Base-by-base conservation (phyloP, 495 filamentous ascomycete genomes). In the Tuber umbilicatum region DNA sequence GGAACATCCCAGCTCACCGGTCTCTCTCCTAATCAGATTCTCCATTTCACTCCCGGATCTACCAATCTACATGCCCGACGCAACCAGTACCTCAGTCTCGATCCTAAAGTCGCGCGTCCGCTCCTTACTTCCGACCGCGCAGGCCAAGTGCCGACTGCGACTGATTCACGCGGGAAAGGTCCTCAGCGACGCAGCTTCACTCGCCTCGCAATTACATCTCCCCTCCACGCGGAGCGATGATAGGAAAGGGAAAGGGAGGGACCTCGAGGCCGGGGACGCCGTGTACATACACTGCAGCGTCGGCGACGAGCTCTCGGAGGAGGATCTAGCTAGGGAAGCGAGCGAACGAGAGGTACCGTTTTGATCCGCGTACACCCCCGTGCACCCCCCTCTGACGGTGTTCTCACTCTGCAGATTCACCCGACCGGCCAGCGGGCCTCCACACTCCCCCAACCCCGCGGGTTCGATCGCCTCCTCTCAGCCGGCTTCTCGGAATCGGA, bases 81-180 rank as follows among this genome's bases (percentile, higher is more conserved):
- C 94, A 5, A 80, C 85, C 45, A 87, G 85, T 35, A 94, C 91
- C 35, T 91, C 92, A 69, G 87, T 90, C 73, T 86, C 91, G 68
- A 88, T 90, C 1, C 88, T 97, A 43, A 97, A 94, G 81, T 91
- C 90, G 78, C 86, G 91, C 27, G 93, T 99, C 84, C 93, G 95
- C 72, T 81, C 86, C 17, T 87, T 90, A 19, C 90, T 97, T 31
- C 88, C 91, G 10, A 74, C 85, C 17, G 80, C 86, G 68, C 87
- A 91, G 71, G 87, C 87, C 73, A 85, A 86, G 10, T 89, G 88
- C 74, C 89, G 91, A 23, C 88, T 97, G 21, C 91, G 94, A 72
- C 89, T 98, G 73, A 97, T 97, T 83, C 89, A 97, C 84, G 85
- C 89, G 73, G 95, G 94, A 74, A 92, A 92, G 76, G 90, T 94